Evolutionary conservation across 2,329 filamentous ascomycete species (phyloP), one percentile per base, ranked within the genome.

Genomic region (Colletotrichum gloeosporioides): DNA sequence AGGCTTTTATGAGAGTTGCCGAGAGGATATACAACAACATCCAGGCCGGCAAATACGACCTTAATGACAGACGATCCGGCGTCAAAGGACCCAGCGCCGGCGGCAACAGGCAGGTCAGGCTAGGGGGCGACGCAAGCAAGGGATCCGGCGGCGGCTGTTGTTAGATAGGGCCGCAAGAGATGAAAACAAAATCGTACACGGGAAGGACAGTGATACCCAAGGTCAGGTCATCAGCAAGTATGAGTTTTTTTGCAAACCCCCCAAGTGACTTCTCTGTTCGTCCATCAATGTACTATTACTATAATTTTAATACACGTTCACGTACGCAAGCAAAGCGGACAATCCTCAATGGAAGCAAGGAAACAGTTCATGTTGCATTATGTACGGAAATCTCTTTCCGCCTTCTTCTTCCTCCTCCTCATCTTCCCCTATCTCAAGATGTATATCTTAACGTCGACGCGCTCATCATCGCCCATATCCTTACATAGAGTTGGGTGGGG

Each of bases 21-120:
- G 96, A 98, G 88, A 90, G 96, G 84, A 99, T 99, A 87, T 98
- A 98, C 83, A 93, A 96, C 84, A 99, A 99, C 82, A 98, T 99
- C 78, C 95, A 98, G 87, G 95, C 95, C 2, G 97, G 97, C 13
- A 95, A 93, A 83, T 99, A 99, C 84, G 96, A 99, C 86, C 87
- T 99, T 79, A 98, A 98, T 83, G 96, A 99, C 85, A 91, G 96
- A 82, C 91, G 96, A 82, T 96, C 94, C 77, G 97, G 97, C 31
- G 96, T 99, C 77, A 99, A 98, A 86, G 93, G 93, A 70, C 85
- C 93, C 79, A 85, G 90, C 78, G 83, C 92, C 80, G 84, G 89
- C 79, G 84, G 87, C 67, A 84, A 81, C 73, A 82, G 85, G 78
- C 85, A 88, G 76, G 86, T 92, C 18, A 89, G 87, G 78, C 79